phyloP scores from a whole-genome alignment of 73 alveolate species.

The Tetrahymena elliotti region DNA sequence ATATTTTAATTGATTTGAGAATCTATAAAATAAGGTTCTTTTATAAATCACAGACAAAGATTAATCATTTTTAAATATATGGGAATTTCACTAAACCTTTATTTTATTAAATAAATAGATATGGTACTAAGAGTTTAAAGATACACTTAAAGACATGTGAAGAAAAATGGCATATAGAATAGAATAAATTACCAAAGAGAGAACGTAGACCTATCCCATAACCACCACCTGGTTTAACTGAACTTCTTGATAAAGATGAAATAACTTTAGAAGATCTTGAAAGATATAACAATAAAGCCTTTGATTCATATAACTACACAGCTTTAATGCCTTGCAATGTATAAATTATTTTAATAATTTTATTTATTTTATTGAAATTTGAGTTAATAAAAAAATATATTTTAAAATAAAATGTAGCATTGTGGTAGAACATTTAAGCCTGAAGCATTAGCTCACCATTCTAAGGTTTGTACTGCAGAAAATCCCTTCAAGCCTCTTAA shows the following conservation, averaged over 20 bases:
- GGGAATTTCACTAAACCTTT: not conserved
- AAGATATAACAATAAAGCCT: conserved; percentile 63
- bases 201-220: conserved; percentile 52
- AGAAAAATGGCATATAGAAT: conserved; percentile 48
- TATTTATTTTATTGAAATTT: not conserved
- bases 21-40: not conserved
- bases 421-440: conserved; percentile 86
- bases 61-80: not conserved
- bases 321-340: conserved; percentile 18
- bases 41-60: too few relatives aligned
- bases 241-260: conserved; percentile 10
- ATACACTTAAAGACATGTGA: conserved; percentile 75
- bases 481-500: conserved; percentile 30
- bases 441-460: conserved; percentile 71
- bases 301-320: conserved; percentile 50
- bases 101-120: not conserved
- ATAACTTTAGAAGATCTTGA: conserved; percentile 22
- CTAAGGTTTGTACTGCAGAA: conserved; percentile 55
- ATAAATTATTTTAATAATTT: not conserved
- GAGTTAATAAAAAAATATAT: not conserved
- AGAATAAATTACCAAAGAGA: conserved; percentile 32
- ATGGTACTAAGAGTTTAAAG: conserved; percentile 52
- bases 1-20: not conserved
- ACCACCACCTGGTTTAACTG: conserved; percentile 49
- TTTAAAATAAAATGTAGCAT: conserved; percentile 35